Evolutionary conservation across 306 rosid genomes (phyloP).

Genomic region (Geum urbanum): DNA sequence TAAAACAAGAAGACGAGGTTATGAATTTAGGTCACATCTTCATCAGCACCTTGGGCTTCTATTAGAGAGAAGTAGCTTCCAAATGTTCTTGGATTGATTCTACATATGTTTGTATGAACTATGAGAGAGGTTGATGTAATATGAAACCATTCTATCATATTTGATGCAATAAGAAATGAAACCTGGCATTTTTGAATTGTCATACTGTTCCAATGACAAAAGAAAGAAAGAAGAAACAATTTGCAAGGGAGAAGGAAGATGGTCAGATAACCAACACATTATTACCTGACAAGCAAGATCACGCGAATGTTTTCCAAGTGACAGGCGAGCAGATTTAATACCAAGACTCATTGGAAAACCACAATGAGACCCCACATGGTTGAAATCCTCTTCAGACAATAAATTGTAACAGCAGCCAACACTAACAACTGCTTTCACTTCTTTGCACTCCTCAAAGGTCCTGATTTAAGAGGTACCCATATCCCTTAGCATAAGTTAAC

Average conservation of each 20-base stretch:
- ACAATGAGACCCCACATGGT: constrained; percentile 39
- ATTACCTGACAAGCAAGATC: constrained; percentile 98
- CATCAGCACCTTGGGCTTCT: not conserved
- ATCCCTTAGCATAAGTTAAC: constrained; percentile 6
- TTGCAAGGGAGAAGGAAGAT: not conserved
- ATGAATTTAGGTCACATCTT: not conserved
- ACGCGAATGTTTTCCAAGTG: constrained; percentile 72
- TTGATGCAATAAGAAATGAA: not conserved
- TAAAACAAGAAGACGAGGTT: constrained; percentile 21
- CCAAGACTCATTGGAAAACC: constrained; percentile 86
- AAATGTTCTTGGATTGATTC: not conserved
- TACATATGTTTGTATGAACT: not conserved
- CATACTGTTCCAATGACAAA: not conserved
- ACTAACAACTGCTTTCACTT: constrained; percentile 81
- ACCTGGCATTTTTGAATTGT: not conserved
- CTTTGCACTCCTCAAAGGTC: constrained; percentile 70
- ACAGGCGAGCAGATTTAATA: constrained; percentile 50
- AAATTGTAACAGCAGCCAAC: constrained; percentile 93
- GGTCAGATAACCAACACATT: not conserved
- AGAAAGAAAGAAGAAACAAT: not conserved
- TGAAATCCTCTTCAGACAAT: constrained; percentile 59
- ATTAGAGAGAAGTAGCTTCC: not conserved
- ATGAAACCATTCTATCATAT: not conserved
- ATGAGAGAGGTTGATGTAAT: not conserved
- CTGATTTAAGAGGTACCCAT: constrained; percentile 31